These are phyloP conservation scores for Tricholoma saponaceum DNA, from an alignment of 768 basidiomycete species.

Conservation along the genomic window DNA sequence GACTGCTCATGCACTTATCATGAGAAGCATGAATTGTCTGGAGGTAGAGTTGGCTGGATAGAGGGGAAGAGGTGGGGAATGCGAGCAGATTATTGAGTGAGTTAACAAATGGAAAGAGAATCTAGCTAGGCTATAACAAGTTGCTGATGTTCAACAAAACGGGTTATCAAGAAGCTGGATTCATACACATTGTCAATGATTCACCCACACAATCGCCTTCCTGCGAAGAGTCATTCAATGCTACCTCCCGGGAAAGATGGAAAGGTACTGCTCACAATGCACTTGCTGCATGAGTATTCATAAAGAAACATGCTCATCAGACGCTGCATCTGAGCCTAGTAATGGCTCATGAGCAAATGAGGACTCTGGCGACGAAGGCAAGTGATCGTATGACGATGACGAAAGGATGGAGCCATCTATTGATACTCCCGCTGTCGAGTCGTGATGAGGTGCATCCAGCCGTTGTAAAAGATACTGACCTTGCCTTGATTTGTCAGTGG, in stretches of 20 bases:
- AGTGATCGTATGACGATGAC: slow-evolving; percentile 33
- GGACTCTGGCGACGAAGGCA: slow-evolving; percentile 45
- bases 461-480: neutral
- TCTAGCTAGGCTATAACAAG: slow-evolving; percentile 32
- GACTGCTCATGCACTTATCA: neutral
- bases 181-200: neutral
- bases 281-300: no score
- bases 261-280: neutral
- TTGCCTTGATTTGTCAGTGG: neutral
- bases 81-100: slow-evolving; percentile 5
- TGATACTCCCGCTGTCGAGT: slow-evolving; percentile 2
- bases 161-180: slow-evolving; percentile 9
- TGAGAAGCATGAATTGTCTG: neutral
- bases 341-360: slow-evolving; percentile 35
- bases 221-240: neutral
- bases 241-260: neutral
- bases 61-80: neutral
- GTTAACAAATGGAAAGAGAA: slow-evolving; percentile 10
- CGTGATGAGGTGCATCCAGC: slow-evolving; percentile 4
- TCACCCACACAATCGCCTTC: slow-evolving; percentile 4
- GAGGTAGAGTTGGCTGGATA: neutral
- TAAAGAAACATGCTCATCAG: slow-evolving; percentile 15
- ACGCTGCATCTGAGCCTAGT: slow-evolving; percentile 22
- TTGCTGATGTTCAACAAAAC: slow-evolving; percentile 15
- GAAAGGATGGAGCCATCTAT: slow-evolving; percentile 10